Conservation (phyloP, 2,329 filamentous ascomycete species). For the Penicillium freii region DNA sequence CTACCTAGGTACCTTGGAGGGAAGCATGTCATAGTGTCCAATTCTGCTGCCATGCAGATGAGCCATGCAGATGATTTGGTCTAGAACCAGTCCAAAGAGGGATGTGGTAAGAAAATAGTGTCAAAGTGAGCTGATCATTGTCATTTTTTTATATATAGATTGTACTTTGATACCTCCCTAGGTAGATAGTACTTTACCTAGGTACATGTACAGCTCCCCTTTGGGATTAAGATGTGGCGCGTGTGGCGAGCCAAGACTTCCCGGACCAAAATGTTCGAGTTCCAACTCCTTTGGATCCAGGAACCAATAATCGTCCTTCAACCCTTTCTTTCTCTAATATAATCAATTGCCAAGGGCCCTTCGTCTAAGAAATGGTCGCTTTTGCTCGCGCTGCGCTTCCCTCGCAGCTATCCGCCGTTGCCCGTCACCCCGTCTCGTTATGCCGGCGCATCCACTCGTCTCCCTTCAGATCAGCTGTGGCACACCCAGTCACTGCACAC, state of each 20-base stretch:
- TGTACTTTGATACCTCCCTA: background rate
- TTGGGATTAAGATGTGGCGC: constrained; percentile 7
- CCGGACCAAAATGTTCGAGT: constrained; percentile 20
- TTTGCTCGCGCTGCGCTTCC: constrained; percentile 25
- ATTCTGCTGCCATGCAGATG: constrained; percentile 8
- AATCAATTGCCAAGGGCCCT: background rate
- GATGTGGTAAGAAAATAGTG: background rate
- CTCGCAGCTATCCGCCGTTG: constrained; percentile 18
- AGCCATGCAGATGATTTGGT: constrained; percentile 10
- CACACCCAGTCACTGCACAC: constrained; percentile 57
- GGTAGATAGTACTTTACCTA: no score
- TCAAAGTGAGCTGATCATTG: background rate
- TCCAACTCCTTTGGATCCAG: constrained; percentile 3
- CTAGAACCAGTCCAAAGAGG: background rate
- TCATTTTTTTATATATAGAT: background rate
- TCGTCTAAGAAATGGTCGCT: constrained; percentile 18
- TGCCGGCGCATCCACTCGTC: constrained; percentile 37
- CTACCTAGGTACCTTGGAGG: no score
- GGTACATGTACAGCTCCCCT: background rate
- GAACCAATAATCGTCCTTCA: constrained; percentile 9
- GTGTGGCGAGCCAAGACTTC: constrained; percentile 20
- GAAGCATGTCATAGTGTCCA: background rate
- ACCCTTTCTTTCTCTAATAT: background rate
- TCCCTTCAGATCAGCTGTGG: constrained; percentile 49
- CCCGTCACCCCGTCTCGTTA: constrained; percentile 16